Conservation (phyloP, 1,139 yeast species). For the Magnusiomyces tetraspermus region DNA sequence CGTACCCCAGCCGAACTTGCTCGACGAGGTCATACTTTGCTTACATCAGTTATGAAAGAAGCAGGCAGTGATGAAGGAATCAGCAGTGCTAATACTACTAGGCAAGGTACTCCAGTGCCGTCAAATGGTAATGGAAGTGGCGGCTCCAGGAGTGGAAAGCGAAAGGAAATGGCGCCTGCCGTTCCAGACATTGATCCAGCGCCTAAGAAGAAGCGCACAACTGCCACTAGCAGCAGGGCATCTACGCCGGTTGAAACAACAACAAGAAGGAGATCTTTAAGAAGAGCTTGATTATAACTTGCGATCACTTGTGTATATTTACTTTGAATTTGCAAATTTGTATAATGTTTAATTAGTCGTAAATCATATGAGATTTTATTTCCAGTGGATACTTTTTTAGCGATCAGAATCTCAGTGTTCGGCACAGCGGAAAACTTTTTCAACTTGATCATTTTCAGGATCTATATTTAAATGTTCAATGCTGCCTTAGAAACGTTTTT, state of each 20-base stretch:
- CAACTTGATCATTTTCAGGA: too few species aligned
- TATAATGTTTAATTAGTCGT: too few species aligned
- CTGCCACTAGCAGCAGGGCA: background rate
- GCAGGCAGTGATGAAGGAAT: constrained; percentile 36
- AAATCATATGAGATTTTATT: too few species aligned
- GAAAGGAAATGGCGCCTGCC: background rate
- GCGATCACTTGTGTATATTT: too few species aligned
- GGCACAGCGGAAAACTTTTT: too few species aligned
- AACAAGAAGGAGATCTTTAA: too few species aligned
- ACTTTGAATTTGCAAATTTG: too few species aligned
- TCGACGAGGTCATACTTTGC: constrained; percentile 69
- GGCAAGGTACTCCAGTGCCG: background rate
- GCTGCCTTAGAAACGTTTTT: too few species aligned
- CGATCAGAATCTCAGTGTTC: too few species aligned
- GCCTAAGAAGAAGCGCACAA: background rate
- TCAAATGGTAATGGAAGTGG: background rate
- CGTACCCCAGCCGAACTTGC: constrained; percentile 78
- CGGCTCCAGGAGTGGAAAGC: background rate
- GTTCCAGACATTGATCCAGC: background rate
- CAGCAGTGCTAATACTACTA: background rate
- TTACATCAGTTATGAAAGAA: constrained; percentile 73
- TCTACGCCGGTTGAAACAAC: background rate
- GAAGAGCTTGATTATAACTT: too few species aligned
- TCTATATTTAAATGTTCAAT: too few species aligned
- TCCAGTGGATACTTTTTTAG: too few species aligned